phyloP scores from a whole-genome alignment of 768 basidiomycete species.

The Mycena haematopus region DNA sequence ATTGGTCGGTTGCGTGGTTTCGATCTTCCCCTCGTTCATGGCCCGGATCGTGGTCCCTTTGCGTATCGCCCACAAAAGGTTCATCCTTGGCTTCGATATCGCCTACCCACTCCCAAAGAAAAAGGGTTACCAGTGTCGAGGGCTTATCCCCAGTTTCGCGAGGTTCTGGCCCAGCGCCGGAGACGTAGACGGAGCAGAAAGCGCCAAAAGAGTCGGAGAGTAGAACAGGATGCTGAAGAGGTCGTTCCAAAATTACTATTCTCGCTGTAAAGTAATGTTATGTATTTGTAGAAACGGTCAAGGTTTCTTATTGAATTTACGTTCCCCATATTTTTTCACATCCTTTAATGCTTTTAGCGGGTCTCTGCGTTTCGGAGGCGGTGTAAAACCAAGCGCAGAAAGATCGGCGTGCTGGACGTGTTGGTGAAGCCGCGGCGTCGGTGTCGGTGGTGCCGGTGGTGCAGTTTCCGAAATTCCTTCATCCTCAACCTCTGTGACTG shows the following conservation, averaged over 20 bases:
- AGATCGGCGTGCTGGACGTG: neutral
- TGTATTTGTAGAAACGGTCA: slow-evolving; percentile 6
- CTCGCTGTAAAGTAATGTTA: neutral
- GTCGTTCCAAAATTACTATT: neutral
- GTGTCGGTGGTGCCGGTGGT: neutral
- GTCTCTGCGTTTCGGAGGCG: slow-evolving; percentile 3
- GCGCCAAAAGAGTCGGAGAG: neutral
- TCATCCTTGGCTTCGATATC: slow-evolving; percentile 4
- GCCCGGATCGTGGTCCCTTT: slow-evolving; percentile 6
- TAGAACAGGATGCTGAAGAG: neutral
- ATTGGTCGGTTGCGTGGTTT: slow-evolving; percentile 36
- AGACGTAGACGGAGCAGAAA: neutral
- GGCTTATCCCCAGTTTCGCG: slow-evolving; percentile 10
- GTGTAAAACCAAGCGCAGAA: neutral
- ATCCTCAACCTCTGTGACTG: slow-evolving; percentile 23
- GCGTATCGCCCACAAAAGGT: neutral
- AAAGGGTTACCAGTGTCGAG: slow-evolving; percentile 18
- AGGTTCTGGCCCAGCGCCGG: neutral
- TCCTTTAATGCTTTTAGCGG: slow-evolving; percentile 4
- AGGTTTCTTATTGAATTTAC: neutral
- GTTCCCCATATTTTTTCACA: slow-evolving; percentile 12
- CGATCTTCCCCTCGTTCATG: neutral
- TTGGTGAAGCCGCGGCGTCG: neutral
- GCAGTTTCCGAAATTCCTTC: slow-evolving; percentile 5
- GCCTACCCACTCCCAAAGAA: slow-evolving; percentile 19